phyloP scores from a whole-genome alignment of 345 rosid species.

The Excoecaria cochinchinensis region DNA sequence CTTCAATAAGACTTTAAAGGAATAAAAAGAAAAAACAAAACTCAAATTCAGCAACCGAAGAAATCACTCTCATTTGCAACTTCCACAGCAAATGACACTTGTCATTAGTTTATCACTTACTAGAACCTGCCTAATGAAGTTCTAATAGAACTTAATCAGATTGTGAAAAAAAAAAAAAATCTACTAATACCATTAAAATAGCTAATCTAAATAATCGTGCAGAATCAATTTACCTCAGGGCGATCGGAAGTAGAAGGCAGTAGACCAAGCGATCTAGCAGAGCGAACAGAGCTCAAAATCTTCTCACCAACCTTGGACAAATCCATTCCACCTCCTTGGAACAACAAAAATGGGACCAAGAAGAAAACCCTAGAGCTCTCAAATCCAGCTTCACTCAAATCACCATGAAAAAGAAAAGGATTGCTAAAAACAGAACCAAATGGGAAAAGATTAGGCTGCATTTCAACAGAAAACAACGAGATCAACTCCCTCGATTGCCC shows the following conservation, averaged over 20 bases:
- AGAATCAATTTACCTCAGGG: conserved; percentile 58
- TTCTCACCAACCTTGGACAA: conserved; percentile 90
- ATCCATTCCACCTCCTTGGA: conserved; percentile 88
- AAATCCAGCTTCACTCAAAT: conserved; percentile 60
- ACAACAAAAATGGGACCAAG: conserved; percentile 71
- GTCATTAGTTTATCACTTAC: not conserved
- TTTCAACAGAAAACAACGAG: conserved; percentile 43
- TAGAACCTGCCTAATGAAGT: not conserved
- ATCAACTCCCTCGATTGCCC: conserved; percentile 15
- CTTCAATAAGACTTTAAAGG: no score
- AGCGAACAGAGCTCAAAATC: conserved; percentile 85
- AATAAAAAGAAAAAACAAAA: not conserved
- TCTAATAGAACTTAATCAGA: not conserved
- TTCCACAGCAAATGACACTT: not conserved
- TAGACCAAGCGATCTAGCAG: conserved; percentile 88
- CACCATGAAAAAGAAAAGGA: conserved; percentile 65
- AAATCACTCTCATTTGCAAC: not conserved
- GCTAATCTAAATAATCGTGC: no score
- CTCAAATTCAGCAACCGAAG: not conserved
- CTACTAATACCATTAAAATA: not conserved
- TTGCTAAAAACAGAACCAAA: conserved; percentile 58
- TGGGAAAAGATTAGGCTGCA: conserved; percentile 80
- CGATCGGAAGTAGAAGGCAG: conserved; percentile 79
- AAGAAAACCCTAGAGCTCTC: conserved; percentile 85
- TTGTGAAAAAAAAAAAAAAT: not conserved